These are phyloP conservation scores for Piper longum DNA, from an alignment of 164 flowering plant species.

Conservation along the genomic window DNA sequence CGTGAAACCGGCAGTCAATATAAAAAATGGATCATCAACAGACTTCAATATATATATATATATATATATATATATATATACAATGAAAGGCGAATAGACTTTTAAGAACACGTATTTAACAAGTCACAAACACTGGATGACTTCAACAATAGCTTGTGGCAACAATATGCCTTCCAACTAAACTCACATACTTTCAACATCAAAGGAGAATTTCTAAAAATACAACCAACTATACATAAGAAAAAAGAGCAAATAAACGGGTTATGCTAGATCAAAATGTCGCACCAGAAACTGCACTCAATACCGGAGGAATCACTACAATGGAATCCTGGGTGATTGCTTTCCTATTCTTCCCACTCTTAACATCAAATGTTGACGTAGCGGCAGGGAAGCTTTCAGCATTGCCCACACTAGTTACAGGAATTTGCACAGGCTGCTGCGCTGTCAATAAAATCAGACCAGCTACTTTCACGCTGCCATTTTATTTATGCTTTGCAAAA, in stretches of 20 bases:
- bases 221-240: background rate
- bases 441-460: conserved; percentile 1
- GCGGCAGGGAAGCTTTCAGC: background rate
- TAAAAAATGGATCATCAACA: too few relatives aligned
- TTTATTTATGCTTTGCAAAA: conserved; percentile 21
- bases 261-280: background rate
- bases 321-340: background rate
- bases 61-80: too few relatives aligned
- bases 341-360: conserved; percentile 2
- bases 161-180: too few relatives aligned
- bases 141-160: too few relatives aligned
- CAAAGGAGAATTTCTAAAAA: too few relatives aligned
- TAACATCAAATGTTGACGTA: background rate
- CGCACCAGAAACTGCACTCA: conserved; percentile 1
- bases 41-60: too few relatives aligned
- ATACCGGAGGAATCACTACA: background rate
- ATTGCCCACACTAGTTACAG: conserved; percentile 1
- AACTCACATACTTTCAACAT: too few relatives aligned
- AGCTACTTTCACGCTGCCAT: conserved; percentile 3
- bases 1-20: too few relatives aligned
- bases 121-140: too few relatives aligned
- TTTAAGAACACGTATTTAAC: too few relatives aligned
- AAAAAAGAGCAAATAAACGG: background rate
- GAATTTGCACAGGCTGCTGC: conserved; percentile 1
- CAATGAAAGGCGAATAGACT: too few relatives aligned